phyloP scores from a whole-genome alignment of 2,329 filamentous ascomycete genomes.

The Colletotrichum sp. region DNA sequence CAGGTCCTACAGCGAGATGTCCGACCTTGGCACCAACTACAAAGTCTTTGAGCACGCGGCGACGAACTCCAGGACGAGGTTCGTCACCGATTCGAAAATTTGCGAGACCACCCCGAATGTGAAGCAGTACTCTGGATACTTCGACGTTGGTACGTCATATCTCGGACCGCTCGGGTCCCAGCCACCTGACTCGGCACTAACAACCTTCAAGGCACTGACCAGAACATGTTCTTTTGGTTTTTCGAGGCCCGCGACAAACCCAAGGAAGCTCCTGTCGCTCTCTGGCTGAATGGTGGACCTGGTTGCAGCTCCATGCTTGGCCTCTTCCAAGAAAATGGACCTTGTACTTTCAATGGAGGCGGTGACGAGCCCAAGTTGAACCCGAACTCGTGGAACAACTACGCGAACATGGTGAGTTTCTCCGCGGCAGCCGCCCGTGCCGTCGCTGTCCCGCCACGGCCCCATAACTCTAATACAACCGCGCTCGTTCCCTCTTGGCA shows the following conservation, averaged over 20 bases:
- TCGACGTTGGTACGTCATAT: conserved; percentile 43
- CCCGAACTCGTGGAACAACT: conserved; percentile 45
- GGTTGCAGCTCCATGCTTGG: conserved; percentile 44
- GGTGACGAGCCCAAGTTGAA: conserved; percentile 44
- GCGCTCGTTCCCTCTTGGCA: conserved; percentile 35
- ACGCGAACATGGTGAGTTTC: conserved; percentile 41
- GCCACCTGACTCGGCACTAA: background rate
- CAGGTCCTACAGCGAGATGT: conserved; percentile 17
- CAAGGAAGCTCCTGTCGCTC: conserved; percentile 33
- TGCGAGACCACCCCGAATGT: conserved; percentile 57
- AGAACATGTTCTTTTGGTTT: conserved; percentile 52
- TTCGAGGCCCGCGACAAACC: conserved; percentile 38
- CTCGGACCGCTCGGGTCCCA: background rate
- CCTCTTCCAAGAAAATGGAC: conserved; percentile 48
- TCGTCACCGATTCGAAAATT: conserved; percentile 55
- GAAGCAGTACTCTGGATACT: conserved; percentile 56
- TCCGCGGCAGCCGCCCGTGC: background rate
- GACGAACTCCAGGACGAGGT: conserved; percentile 48
- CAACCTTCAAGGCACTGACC: conserved; percentile 25
- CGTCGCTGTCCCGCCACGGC: background rate
- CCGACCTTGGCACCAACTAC: conserved; percentile 33
- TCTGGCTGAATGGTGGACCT: conserved; percentile 46
- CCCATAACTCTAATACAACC: background rate
- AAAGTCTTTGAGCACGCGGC: conserved; percentile 54
- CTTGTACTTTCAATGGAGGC: conserved; percentile 44